Evolutionary conservation across 1,284 basidiomycete species (phyloP).

Genomic region (Megacollybia platyphylla): DNA sequence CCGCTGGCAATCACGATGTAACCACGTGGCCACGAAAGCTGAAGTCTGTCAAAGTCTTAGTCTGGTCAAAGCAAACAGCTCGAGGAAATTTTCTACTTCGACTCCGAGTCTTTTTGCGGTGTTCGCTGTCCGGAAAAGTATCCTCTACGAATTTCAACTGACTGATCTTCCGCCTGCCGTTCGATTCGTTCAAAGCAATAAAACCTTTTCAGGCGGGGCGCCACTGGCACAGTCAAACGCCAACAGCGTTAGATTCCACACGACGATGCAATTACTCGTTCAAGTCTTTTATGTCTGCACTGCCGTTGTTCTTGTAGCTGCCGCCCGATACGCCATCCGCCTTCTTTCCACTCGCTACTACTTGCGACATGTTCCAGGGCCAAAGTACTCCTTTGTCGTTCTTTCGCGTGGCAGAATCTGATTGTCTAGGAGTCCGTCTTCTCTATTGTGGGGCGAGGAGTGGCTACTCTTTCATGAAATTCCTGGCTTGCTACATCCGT

Average conservation of each 20-base stretch:
- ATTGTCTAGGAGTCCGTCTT: slow-evolving; percentile 13
- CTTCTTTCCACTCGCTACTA: slow-evolving; percentile 15
- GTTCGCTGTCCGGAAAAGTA: neutral
- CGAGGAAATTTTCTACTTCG: too few relatives aligned
- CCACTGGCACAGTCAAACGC: slow-evolving; percentile 16
- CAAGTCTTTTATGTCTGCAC: slow-evolving; percentile 9
- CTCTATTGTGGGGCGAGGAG: slow-evolving; percentile 46
- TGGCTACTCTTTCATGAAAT: slow-evolving; percentile 32
- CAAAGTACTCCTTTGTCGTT: slow-evolving; percentile 9
- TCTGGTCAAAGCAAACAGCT: too few relatives aligned
- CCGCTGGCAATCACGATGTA: too few relatives aligned
- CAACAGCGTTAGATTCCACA: neutral
- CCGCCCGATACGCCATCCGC: slow-evolving; percentile 16
- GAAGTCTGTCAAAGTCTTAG: neutral
- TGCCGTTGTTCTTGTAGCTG: slow-evolving; percentile 14
- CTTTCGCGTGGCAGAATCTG: too few relatives aligned
- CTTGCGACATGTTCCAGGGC: slow-evolving; percentile 33
- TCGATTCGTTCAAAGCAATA: neutral
- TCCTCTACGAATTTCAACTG: neutral
- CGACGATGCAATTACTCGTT: neutral
- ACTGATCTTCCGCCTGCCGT: neutral
- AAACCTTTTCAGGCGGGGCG: too few relatives aligned
- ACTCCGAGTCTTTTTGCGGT: too few relatives aligned
- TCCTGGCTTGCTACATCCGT: slow-evolving; percentile 33
- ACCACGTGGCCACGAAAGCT: neutral